Base-by-base conservation (phyloP, 2,329 filamentous ascomycete species). In the Fusarium mangiferae region DNA sequence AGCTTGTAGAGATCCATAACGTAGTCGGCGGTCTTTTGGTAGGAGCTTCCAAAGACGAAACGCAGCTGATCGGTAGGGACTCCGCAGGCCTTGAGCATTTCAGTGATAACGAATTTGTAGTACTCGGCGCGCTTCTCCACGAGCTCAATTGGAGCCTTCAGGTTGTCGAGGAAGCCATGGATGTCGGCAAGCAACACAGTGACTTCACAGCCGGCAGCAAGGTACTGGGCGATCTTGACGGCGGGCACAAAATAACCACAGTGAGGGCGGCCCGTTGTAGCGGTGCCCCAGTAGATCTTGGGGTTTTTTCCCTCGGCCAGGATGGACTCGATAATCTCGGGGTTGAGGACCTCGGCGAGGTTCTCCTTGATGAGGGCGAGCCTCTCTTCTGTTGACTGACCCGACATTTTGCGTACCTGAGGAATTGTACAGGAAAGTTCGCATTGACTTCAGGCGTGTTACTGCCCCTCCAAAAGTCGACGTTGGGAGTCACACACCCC, bases 1-100 rank as follows among this genome's bases (percentile, higher is more conserved):
- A 98, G 82, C 80, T 93, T 91, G 84, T 95, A 96, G 39, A 97
- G 84, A 81, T 98, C 96, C 93, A 98, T 96, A 68, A 92, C 90
- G 84, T 98, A 98, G 46, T 91, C 88, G 30, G 87, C 80, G 66
- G 82, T 88, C 78, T 88, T 90, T 81, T 98, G 95, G 89, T 97
- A 98, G 56, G 89, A 91, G 78, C 92, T 95, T 18, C 96, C 96
- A 4, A 94, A 88, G 28, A 98, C 92, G 78, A 98, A 98, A 73
- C 92, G 89, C 49, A 98, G 88, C 80, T 93, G 92, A 72, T 93
- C 90, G 63, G 93, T 92, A 44, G 93, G 89, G 17, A 98, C 94
- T 52, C 92, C 92, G 41, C 97, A 92, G 4, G 95, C 89, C 79
- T 92, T 87, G 46, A 97, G 89, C 57, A 96, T 87, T 6, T 92